Evolutionary conservation across 768 basidiomycete genomes (phyloP), one percentile per base, ranked within the genome.

Genomic region (Trichaptum fuscoviolaceum): DNA sequence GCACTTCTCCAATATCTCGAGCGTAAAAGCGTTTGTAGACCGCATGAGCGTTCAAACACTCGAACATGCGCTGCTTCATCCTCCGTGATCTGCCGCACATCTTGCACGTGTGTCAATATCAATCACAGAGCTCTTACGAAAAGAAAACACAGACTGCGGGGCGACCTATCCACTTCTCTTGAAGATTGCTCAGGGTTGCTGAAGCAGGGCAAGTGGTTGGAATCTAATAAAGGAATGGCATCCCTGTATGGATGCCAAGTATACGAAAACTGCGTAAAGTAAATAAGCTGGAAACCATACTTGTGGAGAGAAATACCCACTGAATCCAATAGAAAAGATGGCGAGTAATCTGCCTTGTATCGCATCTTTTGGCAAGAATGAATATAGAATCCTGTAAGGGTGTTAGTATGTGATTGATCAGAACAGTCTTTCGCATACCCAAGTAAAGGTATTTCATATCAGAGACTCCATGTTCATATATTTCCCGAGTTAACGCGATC

Each of bases 341-440:
- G 96, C 0, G 81, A 75, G 70, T 96, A 99, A 65, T 97, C 95
- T 30, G 89, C 95, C 73, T 99, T 99, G 77, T 99, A 99, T 65
- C 83, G 83, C 97, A 99, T 99, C 77, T 99, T 99, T 63, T 80
- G 85, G 73, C 96, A 98, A 1, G 91, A 87, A 70, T 97, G 85
- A 52, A 99, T 91, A 75, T 98, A 99, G 75, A 87, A 98, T 7
- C 96, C 96, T 97, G 71, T 15, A 12, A 52, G 69, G 63, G 27
- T 57, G 8, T 26, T 35, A 62, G 34, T 27, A 26, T 18, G 27
- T 7, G 61, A 64, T 10, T 18, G 0, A 26, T 35, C 58, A 34
- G 25, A 20, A 63, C 35, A 27, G n/a, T 15, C 15, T 63, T 30
- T 30, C 30, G 69, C 83, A 68, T 69, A 93, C 96, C 97, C 90